Evolutionary conservation across 176 grass and related monocot species (phyloP).

Genomic region (Tillandsia fasciculata): DNA sequence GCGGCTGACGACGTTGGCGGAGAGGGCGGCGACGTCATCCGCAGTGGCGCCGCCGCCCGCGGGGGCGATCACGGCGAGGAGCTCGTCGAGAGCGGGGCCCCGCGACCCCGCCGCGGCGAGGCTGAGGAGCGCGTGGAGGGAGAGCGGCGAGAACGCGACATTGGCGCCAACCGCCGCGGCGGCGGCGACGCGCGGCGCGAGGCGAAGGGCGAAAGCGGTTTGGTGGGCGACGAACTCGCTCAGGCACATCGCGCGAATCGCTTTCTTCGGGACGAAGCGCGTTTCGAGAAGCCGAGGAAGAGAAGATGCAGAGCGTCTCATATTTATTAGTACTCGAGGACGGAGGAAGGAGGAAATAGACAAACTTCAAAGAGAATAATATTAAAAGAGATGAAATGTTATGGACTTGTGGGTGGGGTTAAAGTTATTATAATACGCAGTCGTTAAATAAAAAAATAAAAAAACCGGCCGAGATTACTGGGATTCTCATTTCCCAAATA

Average conservation of each 20-base stretch:
- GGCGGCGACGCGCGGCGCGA: slow-evolving; percentile 17
- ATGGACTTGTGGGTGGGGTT: no score
- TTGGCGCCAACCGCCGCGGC: slow-evolving; percentile 20
- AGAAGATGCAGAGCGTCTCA: no score
- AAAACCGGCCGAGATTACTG: no score
- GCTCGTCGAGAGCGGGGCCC: slow-evolving; percentile 29
- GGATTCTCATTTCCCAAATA: no score
- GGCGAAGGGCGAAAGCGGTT: slow-evolving; percentile 24
- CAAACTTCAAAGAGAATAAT: no score
- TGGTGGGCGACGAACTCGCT: slow-evolving; percentile 15
- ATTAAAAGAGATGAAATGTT: no score
- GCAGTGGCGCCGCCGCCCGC: slow-evolving; percentile 16
- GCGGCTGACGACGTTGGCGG: not conserved
- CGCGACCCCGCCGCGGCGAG: slow-evolving; percentile 30
- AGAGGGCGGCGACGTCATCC: slow-evolving; percentile 13
- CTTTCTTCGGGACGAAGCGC: no score
- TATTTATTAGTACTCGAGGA: no score
- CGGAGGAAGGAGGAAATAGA: no score
- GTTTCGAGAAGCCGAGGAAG: no score
- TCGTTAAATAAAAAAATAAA: no score
- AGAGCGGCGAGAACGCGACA: slow-evolving; percentile 32
- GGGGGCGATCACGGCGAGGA: slow-evolving; percentile 37
- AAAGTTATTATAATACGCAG: no score
- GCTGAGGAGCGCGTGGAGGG: slow-evolving; percentile 32
- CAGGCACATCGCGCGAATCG: slow-evolving; percentile 14